Evolutionary conservation across 352 stramenopile species (phyloP).

Genomic region (Globisporangium canariense): DNA sequence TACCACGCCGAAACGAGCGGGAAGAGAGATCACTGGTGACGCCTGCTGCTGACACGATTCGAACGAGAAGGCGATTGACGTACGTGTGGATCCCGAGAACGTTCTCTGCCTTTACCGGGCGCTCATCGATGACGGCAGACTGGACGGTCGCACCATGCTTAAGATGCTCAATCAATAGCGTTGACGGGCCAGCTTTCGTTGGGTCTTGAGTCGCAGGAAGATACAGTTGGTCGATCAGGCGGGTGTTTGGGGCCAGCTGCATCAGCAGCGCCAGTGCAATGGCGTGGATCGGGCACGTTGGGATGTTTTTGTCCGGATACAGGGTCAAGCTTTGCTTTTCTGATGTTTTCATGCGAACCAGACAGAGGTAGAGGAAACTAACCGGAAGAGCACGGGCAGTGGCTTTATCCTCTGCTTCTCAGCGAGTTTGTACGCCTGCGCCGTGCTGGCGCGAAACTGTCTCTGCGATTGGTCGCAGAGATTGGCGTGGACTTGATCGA

Average conservation of each 20-base stretch:
- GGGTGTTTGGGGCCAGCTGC: background rate
- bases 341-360: too few relatives aligned
- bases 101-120: too few relatives aligned
- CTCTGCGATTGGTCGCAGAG: background rate
- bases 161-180: too few relatives aligned
- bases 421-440: background rate
- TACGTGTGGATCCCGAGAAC: background rate
- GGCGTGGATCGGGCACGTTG: too few relatives aligned
- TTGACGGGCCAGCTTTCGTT: background rate
- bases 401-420: background rate
- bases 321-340: too few relatives aligned
- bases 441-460: background rate
- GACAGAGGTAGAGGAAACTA: background rate
- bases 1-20: conserved; percentile 3
- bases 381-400: background rate
- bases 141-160: background rate
- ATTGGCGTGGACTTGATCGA: background rate
- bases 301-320: too few relatives aligned
- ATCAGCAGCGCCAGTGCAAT: too few relatives aligned
- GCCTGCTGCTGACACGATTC: background rate
- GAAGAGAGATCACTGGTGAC: background rate
- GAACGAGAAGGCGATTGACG: background rate
- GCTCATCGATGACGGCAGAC: background rate
- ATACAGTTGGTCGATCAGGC: background rate
- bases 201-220: too few relatives aligned